phyloP scores from a whole-genome alignment of 192 early-diverging fungal genomes.

The Rhizophagus clarus region DNA sequence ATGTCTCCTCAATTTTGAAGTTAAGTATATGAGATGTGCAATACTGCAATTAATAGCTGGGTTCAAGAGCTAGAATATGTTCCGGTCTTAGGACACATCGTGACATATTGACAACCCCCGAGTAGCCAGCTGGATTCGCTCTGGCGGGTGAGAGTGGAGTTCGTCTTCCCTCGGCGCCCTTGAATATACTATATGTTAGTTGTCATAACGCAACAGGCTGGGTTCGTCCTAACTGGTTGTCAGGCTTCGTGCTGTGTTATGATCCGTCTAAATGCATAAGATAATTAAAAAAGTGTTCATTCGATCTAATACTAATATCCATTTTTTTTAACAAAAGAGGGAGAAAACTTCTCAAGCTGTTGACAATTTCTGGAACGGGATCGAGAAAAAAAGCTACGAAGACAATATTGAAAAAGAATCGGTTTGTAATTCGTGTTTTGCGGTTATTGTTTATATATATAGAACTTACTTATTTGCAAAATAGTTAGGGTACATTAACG shows the following conservation, averaged over 20 bases:
- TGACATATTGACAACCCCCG: constrained; percentile 33
- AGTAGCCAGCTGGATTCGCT: constrained; percentile 22
- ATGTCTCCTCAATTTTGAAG: no score
- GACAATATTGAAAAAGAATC: constrained; percentile 15
- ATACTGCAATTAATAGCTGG: background rate
- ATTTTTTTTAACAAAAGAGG: constrained; percentile 35
- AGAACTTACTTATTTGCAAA: background rate
- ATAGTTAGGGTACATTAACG: constrained; percentile 11
- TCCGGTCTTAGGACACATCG: constrained; percentile 22
- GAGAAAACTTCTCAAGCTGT: constrained; percentile 18
- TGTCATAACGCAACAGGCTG: constrained; percentile 31
- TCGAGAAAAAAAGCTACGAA: constrained; percentile 21
- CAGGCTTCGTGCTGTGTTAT: constrained; percentile 25
- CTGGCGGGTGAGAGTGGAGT: constrained; percentile 23
- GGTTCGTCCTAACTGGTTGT: constrained; percentile 28
- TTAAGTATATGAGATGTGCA: no score
- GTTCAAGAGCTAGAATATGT: constrained; percentile 36
- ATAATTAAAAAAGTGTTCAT: background rate
- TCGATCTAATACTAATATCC: constrained; percentile 21
- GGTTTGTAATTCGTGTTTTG: background rate
- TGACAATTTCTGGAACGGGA: constrained; percentile 11
- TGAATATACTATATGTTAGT: constrained; percentile 34
- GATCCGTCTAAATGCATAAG: background rate
- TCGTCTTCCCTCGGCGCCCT: constrained; percentile 25
- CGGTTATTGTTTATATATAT: constrained; percentile 11